A percentile compares a stretch with the other conserved stretches of the same genome.
Conservation (phyloP, 805 yeast genomes). For the Candida schatavii region DNA sequence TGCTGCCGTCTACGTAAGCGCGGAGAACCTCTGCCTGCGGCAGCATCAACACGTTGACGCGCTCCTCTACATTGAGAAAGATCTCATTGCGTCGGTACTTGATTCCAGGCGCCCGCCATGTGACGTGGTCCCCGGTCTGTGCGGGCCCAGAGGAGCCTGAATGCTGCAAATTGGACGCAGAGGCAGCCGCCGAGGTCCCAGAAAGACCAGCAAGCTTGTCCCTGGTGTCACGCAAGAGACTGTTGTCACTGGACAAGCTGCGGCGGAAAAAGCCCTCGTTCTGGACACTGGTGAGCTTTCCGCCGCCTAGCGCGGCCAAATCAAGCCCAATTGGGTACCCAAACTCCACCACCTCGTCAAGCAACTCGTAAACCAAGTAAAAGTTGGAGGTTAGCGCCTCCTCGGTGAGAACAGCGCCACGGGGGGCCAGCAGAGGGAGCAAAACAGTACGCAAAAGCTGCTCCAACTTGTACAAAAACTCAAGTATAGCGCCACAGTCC, state of each 20-base stretch:
- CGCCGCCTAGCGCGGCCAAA: slow-evolving; percentile 17
- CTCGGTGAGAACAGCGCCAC: slow-evolving; percentile 8
- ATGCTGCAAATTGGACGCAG: no score
- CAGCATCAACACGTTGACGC: slow-evolving; percentile 66
- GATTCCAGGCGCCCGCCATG: slow-evolving; percentile 73
- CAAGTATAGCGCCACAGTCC: slow-evolving; percentile 78
- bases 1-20: slow-evolving; percentile 73
- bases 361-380: slow-evolving; percentile 64
- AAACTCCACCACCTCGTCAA: slow-evolving; percentile 73
- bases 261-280: slow-evolving; percentile 4
- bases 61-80: slow-evolving; percentile 71
- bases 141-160: neutral
- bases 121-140: slow-evolving; percentile 22
- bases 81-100: slow-evolving; percentile 82
- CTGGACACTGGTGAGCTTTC: slow-evolving; percentile 3
- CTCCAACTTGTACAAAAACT: slow-evolving; percentile 66
- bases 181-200: slow-evolving; percentile 1
- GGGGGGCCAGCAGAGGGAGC: slow-evolving; percentile 5
- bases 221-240: slow-evolving; percentile 1
- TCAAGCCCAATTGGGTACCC: slow-evolving; percentile 78
- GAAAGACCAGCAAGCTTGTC: neutral
- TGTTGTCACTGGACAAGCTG: slow-evolving; percentile 3
- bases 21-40: slow-evolving; percentile 62
- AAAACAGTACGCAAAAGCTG: slow-evolving; percentile 42
- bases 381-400: slow-evolving; percentile 61